phyloP scores from a whole-genome alignment of 2,329 filamentous ascomycete genomes.

The Rasamsonia emersonii region DNA sequence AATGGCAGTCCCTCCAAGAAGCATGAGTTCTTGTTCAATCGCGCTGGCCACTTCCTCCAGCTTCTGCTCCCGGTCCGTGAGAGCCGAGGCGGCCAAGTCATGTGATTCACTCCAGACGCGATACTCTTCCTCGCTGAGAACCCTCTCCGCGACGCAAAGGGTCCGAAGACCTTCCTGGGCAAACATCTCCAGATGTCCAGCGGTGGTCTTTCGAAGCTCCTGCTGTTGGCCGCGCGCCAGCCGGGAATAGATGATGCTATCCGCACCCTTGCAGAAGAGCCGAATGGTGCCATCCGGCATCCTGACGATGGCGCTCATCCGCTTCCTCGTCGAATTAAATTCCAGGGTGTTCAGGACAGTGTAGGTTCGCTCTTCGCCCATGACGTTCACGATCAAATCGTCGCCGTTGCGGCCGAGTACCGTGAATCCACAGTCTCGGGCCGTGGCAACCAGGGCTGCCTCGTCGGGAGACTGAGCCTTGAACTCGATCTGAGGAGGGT shows the following conservation, averaged over 20 bases:
- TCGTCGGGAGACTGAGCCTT: conserved; percentile 97
- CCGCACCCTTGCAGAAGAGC: conserved; percentile 93
- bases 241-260: conserved; percentile 93
- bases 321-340: conserved; percentile 93
- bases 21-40: conserved; percentile 81
- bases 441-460: conserved; percentile 85
- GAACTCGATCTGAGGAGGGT: conserved; percentile 84
- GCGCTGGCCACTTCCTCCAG: conserved; percentile 79
- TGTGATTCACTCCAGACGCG: conserved; percentile 76
- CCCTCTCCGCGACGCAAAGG: conserved; percentile 80
- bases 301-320: conserved; percentile 93
- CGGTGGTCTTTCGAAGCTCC: conserved; percentile 73
- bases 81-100: conserved; percentile 73
- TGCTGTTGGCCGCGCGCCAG: conserved; percentile 76
- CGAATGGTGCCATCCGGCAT: conserved; percentile 89
- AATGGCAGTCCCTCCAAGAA: conserved; percentile 91
- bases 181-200: conserved; percentile 94
- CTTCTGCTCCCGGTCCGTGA: conserved; percentile 85
- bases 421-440: conserved; percentile 90
- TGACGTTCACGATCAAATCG: conserved; percentile 74
- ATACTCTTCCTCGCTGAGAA: conserved; percentile 76
- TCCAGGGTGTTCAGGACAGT: conserved; percentile 89
- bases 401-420: conserved; percentile 73
- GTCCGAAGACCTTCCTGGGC: conserved; percentile 91
- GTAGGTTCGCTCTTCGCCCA: conserved; percentile 79